These are phyloP conservation scores for Rhizophora mangle DNA, from an alignment of 345 rosid genomes.

Conservation along the genomic window DNA sequence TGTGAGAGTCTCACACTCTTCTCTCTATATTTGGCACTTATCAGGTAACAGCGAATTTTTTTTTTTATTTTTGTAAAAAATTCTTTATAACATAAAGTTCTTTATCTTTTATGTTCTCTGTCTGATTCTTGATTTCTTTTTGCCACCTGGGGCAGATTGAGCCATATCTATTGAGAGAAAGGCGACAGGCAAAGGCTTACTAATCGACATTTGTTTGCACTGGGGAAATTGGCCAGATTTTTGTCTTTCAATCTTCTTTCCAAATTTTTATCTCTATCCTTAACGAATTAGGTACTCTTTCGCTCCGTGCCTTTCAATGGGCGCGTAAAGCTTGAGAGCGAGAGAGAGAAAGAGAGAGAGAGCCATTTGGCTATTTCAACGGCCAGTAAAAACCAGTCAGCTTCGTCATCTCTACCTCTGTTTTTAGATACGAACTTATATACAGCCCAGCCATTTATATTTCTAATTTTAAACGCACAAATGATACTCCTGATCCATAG, in stretches of 20 bases:
- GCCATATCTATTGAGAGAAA: constrained; percentile 6
- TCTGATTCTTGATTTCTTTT: background rate
- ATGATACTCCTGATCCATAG: background rate
- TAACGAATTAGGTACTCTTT: constrained; percentile 1
- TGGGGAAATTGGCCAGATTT: constrained; percentile 13
- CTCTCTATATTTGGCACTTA: background rate
- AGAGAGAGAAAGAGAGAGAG: background rate
- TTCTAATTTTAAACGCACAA: too few relatives aligned
- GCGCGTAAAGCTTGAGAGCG: constrained; percentile 4
- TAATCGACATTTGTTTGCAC: background rate
- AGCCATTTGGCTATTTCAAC: background rate
- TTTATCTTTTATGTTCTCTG: background rate
- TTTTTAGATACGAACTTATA: too few relatives aligned
- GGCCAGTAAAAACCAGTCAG: too few relatives aligned
- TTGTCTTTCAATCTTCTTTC: constrained; percentile 19
- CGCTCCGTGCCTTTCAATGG: constrained; percentile 17
- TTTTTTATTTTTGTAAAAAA: background rate
- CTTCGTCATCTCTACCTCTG: too few relatives aligned
- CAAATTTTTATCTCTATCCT: constrained; percentile 26
- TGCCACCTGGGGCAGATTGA: constrained; percentile 23
- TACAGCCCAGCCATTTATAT: too few relatives aligned
- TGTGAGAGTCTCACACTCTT: background rate
- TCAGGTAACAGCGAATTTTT: background rate
- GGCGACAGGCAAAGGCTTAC: constrained; percentile 24
- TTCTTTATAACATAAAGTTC: background rate